Base-by-base conservation (phyloP, 2,329 filamentous ascomycete species). In the Fusarium fracticaudum region DNA sequence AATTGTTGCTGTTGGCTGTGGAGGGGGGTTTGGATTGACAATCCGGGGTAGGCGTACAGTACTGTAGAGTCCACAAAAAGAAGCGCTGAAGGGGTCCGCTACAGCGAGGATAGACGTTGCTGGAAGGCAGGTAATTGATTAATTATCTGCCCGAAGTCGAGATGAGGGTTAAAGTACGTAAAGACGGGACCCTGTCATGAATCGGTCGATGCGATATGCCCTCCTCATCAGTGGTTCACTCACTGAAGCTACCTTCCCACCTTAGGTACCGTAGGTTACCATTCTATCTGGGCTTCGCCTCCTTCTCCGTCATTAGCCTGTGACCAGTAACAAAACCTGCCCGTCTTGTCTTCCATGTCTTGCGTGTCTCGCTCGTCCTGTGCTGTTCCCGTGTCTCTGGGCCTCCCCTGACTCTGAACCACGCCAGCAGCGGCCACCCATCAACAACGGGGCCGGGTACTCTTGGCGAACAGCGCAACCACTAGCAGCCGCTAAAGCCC, bases 31-130 rank as follows among this genome's bases (percentile, higher is more conserved):
- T 62, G 59, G 73, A 33, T 68, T 60, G 71, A 73, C 73, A 77
- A 78, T 78, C 76, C 76, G 76, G 76, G 76, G 76, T 77, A 77
- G 72, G 65, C 60, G 65, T 72, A 69, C 69, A 18, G 35, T 37
- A 37, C 33, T 62, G 67, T 71, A 69, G 67, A 68, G 66, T 68
- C 74, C 74, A 74, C 69, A 67, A 69, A 75, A 70, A 58, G 55
- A 53, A 55, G 68, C 60, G 67, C 60, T 75, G 47, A 65, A 66
- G 72, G 72, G 72, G 70, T 78, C 74, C 72, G 75, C 75, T 67
- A 24, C 29, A 45, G 45, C 59, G 66, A 70, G 45, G 67, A 69
- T 61, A 18, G 43, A 37, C 44, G 62, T 37, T 67, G 57, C 44
- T 41, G 69, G n/a, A 51, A 26, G 31, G n/a, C n/a, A n/a, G n/a